These are phyloP conservation scores for Eucalyptus lansdowneana DNA, from an alignment of 345 rosid genomes.

Conservation along the genomic window DNA sequence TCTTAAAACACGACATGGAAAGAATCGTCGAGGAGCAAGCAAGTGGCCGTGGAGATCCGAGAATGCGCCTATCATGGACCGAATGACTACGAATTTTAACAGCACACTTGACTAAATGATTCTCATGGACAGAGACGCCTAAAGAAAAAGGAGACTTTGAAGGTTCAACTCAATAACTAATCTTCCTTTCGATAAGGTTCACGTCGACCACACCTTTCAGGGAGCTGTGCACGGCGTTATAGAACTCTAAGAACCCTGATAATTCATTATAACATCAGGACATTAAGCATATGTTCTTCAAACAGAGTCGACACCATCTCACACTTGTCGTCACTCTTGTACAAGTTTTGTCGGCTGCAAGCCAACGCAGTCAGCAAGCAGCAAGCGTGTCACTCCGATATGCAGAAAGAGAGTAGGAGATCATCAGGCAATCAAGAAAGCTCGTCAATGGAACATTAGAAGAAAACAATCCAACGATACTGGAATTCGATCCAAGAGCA, in stretches of 20 bases:
- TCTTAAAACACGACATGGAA: background rate
- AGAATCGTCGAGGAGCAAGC: background rate
- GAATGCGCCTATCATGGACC: background rate
- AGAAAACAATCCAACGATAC: background rate
- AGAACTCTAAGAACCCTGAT: background rate
- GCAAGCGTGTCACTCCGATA: background rate
- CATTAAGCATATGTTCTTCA: background rate
- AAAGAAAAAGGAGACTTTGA: background rate
- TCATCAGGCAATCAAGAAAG: background rate
- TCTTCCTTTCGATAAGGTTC: background rate
- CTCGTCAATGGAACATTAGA: background rate
- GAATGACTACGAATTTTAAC: background rate
- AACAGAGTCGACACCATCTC: background rate
- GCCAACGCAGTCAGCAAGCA: background rate
- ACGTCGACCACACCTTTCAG: background rate
- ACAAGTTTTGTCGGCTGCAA: background rate
- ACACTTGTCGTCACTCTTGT: background rate
- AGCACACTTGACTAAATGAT: background rate
- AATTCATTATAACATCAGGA: background rate
- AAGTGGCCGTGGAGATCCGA: background rate
- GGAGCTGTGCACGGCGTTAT: background rate
- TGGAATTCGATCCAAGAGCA: background rate
- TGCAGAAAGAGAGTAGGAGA: background rate
- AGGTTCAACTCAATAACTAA: background rate
- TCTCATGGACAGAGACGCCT: background rate